phyloP scores from a whole-genome alignment of 257 asterid species.

The Gardenia jasminoides region DNA sequence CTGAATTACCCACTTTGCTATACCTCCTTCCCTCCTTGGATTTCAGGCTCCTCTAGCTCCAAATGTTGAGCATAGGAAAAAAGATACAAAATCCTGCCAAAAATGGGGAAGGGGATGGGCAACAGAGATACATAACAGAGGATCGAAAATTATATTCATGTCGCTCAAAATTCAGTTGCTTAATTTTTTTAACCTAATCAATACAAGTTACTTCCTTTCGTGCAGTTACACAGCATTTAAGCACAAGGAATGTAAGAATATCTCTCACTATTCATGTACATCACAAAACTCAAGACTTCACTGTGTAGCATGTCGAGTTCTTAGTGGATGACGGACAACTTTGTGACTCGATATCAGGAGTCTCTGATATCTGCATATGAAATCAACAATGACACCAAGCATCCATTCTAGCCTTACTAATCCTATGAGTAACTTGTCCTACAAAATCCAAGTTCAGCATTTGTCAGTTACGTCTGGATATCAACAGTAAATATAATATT shows the following conservation, averaged over 20 bases:
- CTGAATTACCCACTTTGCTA: no score
- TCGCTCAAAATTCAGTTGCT: not conserved
- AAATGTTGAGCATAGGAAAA: not conserved
- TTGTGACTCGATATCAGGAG: not conserved
- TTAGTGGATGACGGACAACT: not conserved
- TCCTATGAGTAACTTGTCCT: constrained; percentile 3
- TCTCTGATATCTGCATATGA: constrained; percentile 1
- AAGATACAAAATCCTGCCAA: not conserved
- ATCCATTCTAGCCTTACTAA: not conserved
- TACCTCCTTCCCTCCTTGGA: no score
- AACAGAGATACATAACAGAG: no score
- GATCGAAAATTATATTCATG: not conserved
- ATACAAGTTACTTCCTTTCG: not conserved
- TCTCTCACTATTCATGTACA: constrained; percentile 2
- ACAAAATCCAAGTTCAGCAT: constrained; percentile 4
- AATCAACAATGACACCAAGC: not conserved
- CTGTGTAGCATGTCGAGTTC: not conserved
- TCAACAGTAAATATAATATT: not conserved
- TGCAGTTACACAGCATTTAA: not conserved
- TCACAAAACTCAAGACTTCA: not conserved
- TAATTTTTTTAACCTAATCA: not conserved
- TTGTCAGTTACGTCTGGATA: not conserved
- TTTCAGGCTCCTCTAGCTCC: no score
- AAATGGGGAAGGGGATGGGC: not conserved
- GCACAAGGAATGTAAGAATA: constrained; percentile 1